phyloP scores from a whole-genome alignment of 345 rosid species.

The Eucalyptus sp. region DNA sequence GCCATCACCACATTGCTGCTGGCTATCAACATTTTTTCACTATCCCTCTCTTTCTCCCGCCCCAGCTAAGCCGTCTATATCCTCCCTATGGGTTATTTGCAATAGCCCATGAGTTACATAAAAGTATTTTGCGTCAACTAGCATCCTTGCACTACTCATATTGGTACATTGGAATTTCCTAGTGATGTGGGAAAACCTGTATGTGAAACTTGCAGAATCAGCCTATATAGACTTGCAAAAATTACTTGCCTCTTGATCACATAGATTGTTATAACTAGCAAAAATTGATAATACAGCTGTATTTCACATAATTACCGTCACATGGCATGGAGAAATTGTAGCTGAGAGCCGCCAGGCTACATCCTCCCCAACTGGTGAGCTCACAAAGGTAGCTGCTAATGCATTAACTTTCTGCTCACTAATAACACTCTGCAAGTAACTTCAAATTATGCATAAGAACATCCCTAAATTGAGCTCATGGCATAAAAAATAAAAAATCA shows the following conservation, averaged over 20 bases:
- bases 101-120: not conserved
- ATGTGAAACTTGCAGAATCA: not conserved
- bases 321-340: constrained; percentile 93
- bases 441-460: not conserved
- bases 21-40: not conserved
- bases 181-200: not conserved
- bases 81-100: not conserved
- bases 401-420: constrained; percentile 92
- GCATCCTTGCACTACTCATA: not conserved
- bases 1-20: not conserved
- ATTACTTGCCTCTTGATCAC: not conserved
- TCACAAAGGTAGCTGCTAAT: constrained; percentile 77
- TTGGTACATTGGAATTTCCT: not conserved
- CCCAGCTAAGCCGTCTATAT: not conserved
- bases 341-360: constrained; percentile 95
- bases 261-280: not conserved
- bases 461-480: not conserved
- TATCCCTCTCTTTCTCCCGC: not conserved
- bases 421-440: constrained; percentile 68
- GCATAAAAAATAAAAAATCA: not conserved
- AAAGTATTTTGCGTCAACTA: not conserved
- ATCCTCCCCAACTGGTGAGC: constrained; percentile 79
- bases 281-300: not conserved
- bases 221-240: not conserved
- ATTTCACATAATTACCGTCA: constrained; percentile 55